Evolutionary conservation across 495 filamentous ascomycete species (phyloP).

Genomic region (Chlorociboria aeruginascens): DNA sequence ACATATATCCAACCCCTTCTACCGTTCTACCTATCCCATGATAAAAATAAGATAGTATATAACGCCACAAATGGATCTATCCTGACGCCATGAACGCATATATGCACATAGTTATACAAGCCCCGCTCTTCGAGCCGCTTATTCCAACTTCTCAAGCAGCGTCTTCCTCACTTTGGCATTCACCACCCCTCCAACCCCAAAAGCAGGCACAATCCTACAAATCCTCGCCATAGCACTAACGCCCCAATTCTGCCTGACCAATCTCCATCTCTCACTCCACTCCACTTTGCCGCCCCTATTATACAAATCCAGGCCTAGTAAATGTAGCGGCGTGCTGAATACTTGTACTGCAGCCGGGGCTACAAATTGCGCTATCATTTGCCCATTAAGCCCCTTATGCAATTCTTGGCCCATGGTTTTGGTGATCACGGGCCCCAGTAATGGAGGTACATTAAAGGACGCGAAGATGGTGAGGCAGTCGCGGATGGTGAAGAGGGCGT

Average conservation of each 20-base stretch:
- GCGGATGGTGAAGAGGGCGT: constrained; percentile 67
- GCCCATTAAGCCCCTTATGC: constrained; percentile 25
- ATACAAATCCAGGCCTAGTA: constrained; percentile 82
- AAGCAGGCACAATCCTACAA: constrained; percentile 85
- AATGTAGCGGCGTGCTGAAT: constrained; percentile 73
- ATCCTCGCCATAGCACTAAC: constrained; percentile 70
- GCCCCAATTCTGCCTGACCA: constrained; percentile 64
- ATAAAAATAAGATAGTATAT: too few relatives aligned
- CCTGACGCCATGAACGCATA: too few relatives aligned
- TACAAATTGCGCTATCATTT: constrained; percentile 64
- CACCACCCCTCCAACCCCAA: constrained; percentile 84
- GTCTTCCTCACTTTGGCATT: constrained; percentile 59
- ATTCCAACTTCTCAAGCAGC: constrained; percentile 15
- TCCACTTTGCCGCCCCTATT: constrained; percentile 48
- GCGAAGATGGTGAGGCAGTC: constrained; percentile 91
- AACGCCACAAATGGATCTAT: too few relatives aligned
- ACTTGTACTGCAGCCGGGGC: constrained; percentile 76
- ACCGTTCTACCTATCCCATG: too few relatives aligned
- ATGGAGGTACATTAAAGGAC: constrained; percentile 78
- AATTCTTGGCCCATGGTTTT: constrained; percentile 38
- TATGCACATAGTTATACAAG: too few relatives aligned
- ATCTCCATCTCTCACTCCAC: constrained; percentile 46
- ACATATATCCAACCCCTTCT: too few relatives aligned
- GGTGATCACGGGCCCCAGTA: constrained; percentile 56
- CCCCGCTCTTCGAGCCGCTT: not conserved